A percentile compares a stretch with the other conserved stretches of the same genome.
Conservation (phyloP, 495 filamentous ascomycete species). For the Lasiosphaeriaceae sp. region DNA sequence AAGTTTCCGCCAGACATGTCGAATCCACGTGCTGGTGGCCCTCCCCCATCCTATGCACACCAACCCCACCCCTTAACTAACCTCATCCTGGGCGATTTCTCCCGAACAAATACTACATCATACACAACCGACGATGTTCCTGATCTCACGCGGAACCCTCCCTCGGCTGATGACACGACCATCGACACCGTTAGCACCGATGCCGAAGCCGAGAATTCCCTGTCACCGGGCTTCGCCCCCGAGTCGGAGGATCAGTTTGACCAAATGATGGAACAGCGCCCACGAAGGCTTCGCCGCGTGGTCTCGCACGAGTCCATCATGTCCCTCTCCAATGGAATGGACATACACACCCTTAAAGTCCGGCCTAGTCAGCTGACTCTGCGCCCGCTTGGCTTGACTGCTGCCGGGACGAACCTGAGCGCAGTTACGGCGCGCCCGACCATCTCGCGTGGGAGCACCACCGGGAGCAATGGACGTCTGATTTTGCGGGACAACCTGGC, state of each 20-base stretch:
- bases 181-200: constrained; percentile 10
- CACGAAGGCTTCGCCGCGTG: constrained; percentile 31
- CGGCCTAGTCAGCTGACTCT: constrained; percentile 51
- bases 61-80: constrained; percentile 14
- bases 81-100: constrained; percentile 3
- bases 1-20: constrained; percentile 18
- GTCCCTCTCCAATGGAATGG: constrained; percentile 49
- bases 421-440: constrained; percentile 39
- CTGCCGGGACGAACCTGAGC: constrained; percentile 40
- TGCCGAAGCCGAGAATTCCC: constrained; percentile 11
- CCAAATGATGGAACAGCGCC: constrained; percentile 9
- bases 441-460: constrained; percentile 24
- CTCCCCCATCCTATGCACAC: background rate
- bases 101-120: background rate
- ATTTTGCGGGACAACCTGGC: constrained; percentile 37
- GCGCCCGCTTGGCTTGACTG: constrained; percentile 38
- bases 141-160: background rate
- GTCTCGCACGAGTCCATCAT: constrained; percentile 54
- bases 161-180: constrained; percentile 20
- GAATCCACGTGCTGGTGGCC: background rate
- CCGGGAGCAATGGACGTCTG: constrained; percentile 34
- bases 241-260: constrained; percentile 17
- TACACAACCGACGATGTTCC: constrained; percentile 23
- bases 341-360: constrained; percentile 52
- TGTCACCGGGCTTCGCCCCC: background rate